Evolutionary conservation across 2,329 filamentous ascomycete genomes (phyloP), one percentile per base, ranked within the genome.

Genomic region (Pestalotiopsis sp.): DNA sequence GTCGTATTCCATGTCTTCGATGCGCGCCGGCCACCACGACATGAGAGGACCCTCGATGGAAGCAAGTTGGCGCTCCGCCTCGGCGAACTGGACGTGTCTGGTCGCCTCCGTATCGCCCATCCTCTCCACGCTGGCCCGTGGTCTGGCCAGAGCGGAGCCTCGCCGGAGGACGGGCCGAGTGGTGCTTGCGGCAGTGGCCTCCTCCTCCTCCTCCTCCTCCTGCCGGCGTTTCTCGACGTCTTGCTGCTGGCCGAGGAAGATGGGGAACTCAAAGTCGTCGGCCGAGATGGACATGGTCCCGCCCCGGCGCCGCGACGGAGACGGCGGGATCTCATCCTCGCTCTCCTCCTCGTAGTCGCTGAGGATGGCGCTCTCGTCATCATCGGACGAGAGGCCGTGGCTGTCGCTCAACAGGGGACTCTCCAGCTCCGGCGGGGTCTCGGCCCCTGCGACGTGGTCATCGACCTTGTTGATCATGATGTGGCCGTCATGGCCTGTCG

Each of bases 11-110:
- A 72, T 71, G 2, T 68, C 22, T n/a, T 74, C 74, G 10, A 72
- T 52, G 1, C 72, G 71, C 44, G 68, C 70, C 3, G 75, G 75
- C 75, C 75, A 76, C 75, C 75, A 76, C 4, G 72, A 70, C 75
- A 76, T 76, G 61, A 73, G 17, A 9, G 74, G 69, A 0, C 74
- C 75, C 17, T 69, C 66, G 63, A 75, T 70, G n/a, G 70, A 68
- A 13, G 64, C 60, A 10, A 72, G 57, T 30, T 72, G 70, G 11
- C 58, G 64, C 56, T 68, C 65, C 20, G 60, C 68, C 58, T 55
- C 62, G 61, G 40, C 65, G 55, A 61, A 55, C 66, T 65, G 67
- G 66, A 61, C 65, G 68, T 62, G 55, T 30, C 40, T 66, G n/a
- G 26, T 57, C 39, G 57, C 52, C 14, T 64, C 44, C 13, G 60